Conservation (phyloP, 2,329 filamentous ascomycete genomes). For the Penicillium frequentans region DNA sequence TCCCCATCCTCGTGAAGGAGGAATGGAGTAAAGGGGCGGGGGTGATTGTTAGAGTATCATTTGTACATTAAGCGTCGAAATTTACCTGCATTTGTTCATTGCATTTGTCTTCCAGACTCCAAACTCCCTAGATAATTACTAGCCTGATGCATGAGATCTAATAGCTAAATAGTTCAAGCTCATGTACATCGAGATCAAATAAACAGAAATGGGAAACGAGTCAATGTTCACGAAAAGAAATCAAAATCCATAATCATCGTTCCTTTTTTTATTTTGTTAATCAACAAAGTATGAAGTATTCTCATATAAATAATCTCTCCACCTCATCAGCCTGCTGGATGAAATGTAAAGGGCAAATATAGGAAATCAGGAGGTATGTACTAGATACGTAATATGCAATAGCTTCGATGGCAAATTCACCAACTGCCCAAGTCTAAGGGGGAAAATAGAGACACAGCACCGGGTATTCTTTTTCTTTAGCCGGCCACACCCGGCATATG, state of each 20-base stretch:
- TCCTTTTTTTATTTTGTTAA: not conserved
- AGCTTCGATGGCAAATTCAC: not conserved
- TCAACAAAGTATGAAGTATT: not conserved
- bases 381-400: not conserved
- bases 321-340: slow-evolving; percentile 16
- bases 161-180: too few relatives aligned
- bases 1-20: not conserved
- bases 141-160: not conserved
- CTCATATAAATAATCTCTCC: not conserved
- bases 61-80: not conserved
- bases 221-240: not conserved
- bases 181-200: too few relatives aligned
- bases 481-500: slow-evolving; percentile 17
- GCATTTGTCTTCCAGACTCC: not conserved
- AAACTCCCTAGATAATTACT: not conserved
- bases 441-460: not conserved
- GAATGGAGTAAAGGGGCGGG: not conserved
- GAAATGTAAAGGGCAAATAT: slow-evolving; percentile 7
- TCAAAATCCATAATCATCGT: not conserved
- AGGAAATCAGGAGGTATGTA: not conserved
- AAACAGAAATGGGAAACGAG: too few relatives aligned
- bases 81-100: not conserved
- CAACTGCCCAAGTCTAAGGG: not conserved
- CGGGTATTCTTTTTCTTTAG: not conserved
- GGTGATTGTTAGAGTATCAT: not conserved